Conservation (phyloP, 441 rosid species). For the Melianthus villosus region DNA sequence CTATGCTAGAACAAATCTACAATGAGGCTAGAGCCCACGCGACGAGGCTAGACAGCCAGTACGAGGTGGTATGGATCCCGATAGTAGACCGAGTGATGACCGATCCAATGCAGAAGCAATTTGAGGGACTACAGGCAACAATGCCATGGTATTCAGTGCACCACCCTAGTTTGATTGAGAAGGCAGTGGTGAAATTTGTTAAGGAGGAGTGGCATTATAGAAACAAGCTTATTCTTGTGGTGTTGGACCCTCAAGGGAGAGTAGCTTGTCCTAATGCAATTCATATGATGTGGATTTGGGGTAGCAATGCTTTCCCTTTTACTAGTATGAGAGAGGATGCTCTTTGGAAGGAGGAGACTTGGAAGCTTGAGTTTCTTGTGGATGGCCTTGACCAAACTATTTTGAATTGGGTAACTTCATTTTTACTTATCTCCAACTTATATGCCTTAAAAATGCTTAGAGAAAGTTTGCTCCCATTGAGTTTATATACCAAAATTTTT, state of each 20-base stretch:
- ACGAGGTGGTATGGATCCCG: constrained; percentile 32
- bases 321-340: constrained; percentile 22
- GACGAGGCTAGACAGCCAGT: constrained; percentile 16
- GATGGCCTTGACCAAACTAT: constrained; percentile 17
- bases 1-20: constrained; percentile 17
- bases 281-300: constrained; percentile 38
- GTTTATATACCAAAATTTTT: too few species aligned
- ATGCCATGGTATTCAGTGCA: constrained; percentile 29
- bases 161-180: constrained; percentile 20
- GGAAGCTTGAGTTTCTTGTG: constrained; percentile 24
- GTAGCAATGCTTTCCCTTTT: constrained; percentile 23
- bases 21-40: constrained; percentile 12
- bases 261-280: constrained; percentile 19
- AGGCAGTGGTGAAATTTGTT: constrained; percentile 19
- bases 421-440: background rate
- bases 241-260: constrained; percentile 23
- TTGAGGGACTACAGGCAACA: constrained; percentile 8
- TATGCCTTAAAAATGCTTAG: too few species aligned
- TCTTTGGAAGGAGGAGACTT: constrained; percentile 29
- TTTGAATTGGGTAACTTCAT: constrained; percentile 16
- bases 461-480: too few species aligned
- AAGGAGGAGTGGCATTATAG: constrained; percentile 28
- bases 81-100: constrained; percentile 18
- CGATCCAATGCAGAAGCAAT: constrained; percentile 7
- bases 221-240: constrained; percentile 26